A percentile compares a stretch with the other conserved stretches of the same genome.
Conservation (phyloP, 805 yeast genomes). For the Candida sithepensis region DNA sequence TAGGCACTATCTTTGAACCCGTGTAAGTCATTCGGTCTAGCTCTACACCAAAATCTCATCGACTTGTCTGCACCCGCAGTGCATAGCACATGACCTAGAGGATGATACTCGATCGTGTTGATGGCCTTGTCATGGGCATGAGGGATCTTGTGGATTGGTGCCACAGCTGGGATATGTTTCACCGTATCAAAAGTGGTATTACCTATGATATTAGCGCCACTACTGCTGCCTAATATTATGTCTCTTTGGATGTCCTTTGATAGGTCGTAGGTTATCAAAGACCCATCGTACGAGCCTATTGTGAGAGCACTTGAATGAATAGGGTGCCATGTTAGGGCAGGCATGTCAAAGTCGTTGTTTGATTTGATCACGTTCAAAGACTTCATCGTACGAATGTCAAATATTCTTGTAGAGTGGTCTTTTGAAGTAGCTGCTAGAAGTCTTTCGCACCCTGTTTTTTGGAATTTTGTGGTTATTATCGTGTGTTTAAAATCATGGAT, state of each 20-base stretch:
- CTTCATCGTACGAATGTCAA: constrained; percentile 83
- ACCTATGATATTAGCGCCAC: constrained; percentile 30
- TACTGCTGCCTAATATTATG: constrained; percentile 10
- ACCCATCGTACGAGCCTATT: constrained; percentile 88
- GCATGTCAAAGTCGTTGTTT: constrained; percentile 70
- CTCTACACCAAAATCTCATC: constrained; percentile 91
- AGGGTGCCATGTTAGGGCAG: constrained; percentile 92
- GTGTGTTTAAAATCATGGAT: constrained; percentile 93
- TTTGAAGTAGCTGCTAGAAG: constrained; percentile 82
- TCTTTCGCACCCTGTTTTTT: constrained; percentile 62
- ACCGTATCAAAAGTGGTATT: not conserved
- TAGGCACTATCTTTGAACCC: constrained; percentile 81
- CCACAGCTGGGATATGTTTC: constrained; percentile 13
- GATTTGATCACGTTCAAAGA: constrained; percentile 72
- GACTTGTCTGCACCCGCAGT: constrained; percentile 94
- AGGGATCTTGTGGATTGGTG: constrained; percentile 57
- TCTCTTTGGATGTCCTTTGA: constrained; percentile 45
- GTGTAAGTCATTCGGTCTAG: constrained; percentile 83
- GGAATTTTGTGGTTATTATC: constrained; percentile 80
- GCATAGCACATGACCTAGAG: constrained; percentile 85
- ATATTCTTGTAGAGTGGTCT: constrained; percentile 83
- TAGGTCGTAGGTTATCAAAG: constrained; percentile 72
- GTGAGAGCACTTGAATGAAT: constrained; percentile 74
- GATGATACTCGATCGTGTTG: constrained; percentile 88
- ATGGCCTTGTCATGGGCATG: constrained; percentile 94